Evolutionary conservation across 352 stramenopile species (phyloP).

Genomic region (Pythium rishiriense): DNA sequence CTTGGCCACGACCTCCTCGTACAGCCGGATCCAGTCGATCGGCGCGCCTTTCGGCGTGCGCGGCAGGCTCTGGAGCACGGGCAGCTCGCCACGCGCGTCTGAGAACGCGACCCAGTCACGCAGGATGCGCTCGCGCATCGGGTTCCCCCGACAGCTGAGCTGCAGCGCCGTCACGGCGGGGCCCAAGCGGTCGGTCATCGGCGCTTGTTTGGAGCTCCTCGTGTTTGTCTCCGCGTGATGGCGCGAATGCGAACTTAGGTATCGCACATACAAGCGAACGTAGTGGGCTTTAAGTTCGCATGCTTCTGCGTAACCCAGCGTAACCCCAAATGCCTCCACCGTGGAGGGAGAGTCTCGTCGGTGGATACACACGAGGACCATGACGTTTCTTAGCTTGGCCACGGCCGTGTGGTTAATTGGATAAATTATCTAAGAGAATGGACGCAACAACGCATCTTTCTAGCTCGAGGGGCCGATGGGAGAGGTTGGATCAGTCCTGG

Average conservation of each 20-base stretch:
- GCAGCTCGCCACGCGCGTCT: slow-evolving; percentile 47
- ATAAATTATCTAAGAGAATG: too few species aligned
- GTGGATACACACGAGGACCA: too few species aligned
- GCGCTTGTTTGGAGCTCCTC: neutral
- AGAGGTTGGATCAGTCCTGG: too few species aligned
- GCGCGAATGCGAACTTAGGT: slow-evolving; percentile 1
- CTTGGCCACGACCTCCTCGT: slow-evolving; percentile 75
- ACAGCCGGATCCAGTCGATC: slow-evolving; percentile 79
- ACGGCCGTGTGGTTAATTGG: too few species aligned
- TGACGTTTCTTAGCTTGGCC: too few species aligned
- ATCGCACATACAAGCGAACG: neutral
- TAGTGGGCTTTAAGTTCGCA: neutral
- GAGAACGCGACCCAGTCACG: slow-evolving; percentile 59
- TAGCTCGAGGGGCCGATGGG: too few species aligned
- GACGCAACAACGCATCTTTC: too few species aligned
- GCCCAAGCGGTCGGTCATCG: slow-evolving; percentile 28
- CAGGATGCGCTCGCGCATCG: slow-evolving; percentile 53
- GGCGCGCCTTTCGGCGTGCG: slow-evolving; percentile 46
- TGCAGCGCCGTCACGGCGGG: slow-evolving; percentile 62
- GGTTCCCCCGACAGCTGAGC: slow-evolving; percentile 65
- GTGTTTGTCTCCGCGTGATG: neutral
- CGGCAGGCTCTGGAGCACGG: slow-evolving; percentile 49
- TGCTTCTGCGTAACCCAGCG: too few species aligned
- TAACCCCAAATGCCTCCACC: too few species aligned
- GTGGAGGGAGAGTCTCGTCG: too few species aligned